phyloP scores from a whole-genome alignment of 768 basidiomycete species.

The Suillus hirtellus region DNA sequence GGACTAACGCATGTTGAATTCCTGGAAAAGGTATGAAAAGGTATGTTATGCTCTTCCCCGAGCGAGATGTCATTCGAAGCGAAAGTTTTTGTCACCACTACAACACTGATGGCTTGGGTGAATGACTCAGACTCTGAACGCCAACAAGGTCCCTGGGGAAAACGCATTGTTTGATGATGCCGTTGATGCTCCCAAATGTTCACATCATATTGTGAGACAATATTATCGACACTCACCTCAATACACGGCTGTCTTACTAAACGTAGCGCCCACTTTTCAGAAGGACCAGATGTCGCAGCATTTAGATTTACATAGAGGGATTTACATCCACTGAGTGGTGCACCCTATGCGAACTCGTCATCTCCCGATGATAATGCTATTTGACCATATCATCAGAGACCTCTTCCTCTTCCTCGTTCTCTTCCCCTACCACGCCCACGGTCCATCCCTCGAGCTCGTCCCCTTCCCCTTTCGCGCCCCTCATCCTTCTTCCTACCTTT shows the following conservation, averaged over 20 bases:
- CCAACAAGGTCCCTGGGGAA: not conserved
- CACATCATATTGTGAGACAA: not conserved
- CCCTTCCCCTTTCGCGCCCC: constrained; percentile 60
- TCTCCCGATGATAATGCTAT: not conserved
- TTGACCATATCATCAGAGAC: constrained; percentile 28
- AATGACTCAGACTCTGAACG: not conserved
- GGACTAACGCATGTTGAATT: not conserved
- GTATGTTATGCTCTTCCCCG: not conserved
- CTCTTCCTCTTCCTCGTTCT: constrained; percentile 48
- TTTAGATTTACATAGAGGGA: not conserved
- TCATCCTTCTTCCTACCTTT: constrained; percentile 92
- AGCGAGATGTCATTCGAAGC: not conserved
- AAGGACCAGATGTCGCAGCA: not conserved
- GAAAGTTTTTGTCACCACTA: not conserved
- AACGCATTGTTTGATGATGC: not conserved
- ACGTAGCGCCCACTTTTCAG: not conserved
- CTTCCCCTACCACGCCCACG: constrained; percentile 57
- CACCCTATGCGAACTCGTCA: not conserved
- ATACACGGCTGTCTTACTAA: not conserved
- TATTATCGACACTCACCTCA: not conserved
- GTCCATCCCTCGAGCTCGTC: constrained; percentile 52
- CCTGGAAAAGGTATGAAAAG: not conserved
- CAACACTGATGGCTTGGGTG: not conserved
- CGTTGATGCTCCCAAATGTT: not conserved
- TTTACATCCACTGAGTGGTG: not conserved